Conservation (phyloP, 148 eudicot genomes). For the Diospyros lotus region DNA sequence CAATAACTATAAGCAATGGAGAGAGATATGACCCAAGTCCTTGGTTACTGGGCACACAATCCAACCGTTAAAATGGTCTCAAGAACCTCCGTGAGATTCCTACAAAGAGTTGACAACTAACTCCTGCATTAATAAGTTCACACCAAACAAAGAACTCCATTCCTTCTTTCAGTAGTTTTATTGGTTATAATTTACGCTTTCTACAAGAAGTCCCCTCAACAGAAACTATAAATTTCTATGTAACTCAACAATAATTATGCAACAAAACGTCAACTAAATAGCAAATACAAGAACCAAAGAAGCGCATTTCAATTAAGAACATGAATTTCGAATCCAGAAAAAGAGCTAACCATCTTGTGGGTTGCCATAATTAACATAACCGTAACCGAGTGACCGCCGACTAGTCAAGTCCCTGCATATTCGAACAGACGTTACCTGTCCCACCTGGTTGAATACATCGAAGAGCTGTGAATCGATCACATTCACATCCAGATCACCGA, state of each 20-base stretch:
- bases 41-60: no score
- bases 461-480: conserved; percentile 60
- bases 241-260: not conserved
- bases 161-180: not conserved
- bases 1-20: no score
- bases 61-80: no score
- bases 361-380: conserved; percentile 58
- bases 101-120: not conserved
- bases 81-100: no score
- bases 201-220: not conserved
- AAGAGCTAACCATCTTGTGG: conserved; percentile 51
- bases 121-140: not conserved
- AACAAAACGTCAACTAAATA: not conserved
- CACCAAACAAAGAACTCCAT: not conserved
- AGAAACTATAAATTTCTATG: not conserved
- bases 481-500: conserved; percentile 64
- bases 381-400: conserved; percentile 63
- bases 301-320: not conserved
- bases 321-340: not conserved
- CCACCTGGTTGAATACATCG: conserved; percentile 51
- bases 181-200: not conserved
- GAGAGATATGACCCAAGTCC: no score
- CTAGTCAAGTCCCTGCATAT: conserved; percentile 63
- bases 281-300: not conserved
- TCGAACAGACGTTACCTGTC: conserved; percentile 64